These are phyloP conservation scores for Trapa incisa DNA, from an alignment of 345 rosid species.

Conservation along the genomic window DNA sequence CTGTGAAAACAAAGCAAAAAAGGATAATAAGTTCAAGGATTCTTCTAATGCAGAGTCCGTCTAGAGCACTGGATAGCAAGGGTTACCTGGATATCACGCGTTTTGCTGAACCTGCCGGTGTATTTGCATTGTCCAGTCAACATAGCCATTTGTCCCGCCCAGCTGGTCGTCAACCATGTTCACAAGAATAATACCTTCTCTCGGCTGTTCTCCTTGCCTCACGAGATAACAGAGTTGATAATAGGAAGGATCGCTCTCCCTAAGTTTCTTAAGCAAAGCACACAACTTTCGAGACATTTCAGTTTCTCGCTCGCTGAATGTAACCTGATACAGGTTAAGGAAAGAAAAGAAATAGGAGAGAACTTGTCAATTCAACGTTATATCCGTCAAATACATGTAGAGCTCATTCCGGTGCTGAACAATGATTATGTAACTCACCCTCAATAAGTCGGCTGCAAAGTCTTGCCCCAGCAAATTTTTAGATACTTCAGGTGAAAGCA, in stretches of 20 bases:
- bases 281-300: constrained; percentile 82
- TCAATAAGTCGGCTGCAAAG: constrained; percentile 78
- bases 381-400: neutral
- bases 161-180: constrained; percentile 76
- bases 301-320: constrained; percentile 40
- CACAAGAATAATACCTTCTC: constrained; percentile 81
- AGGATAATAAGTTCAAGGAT: too few species aligned
- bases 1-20: neutral
- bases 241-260: constrained; percentile 68
- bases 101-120: constrained; percentile 88
- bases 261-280: constrained; percentile 46
- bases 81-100: constrained; percentile 28
- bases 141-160: constrained; percentile 63
- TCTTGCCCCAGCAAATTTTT: constrained; percentile 72
- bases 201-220: constrained; percentile 97
- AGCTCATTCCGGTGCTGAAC: neutral
- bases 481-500: constrained; percentile 81
- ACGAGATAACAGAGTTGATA: constrained; percentile 63
- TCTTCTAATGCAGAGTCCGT: too few species aligned
- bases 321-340: constrained; percentile 38
- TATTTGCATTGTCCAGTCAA: constrained; percentile 74
- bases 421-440: constrained; percentile 33
- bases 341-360: neutral
- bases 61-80: too few species aligned
- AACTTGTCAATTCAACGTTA: neutral